phyloP scores from a whole-genome alignment of 23 red algal species.

The Chondrus crispus region DNA sequence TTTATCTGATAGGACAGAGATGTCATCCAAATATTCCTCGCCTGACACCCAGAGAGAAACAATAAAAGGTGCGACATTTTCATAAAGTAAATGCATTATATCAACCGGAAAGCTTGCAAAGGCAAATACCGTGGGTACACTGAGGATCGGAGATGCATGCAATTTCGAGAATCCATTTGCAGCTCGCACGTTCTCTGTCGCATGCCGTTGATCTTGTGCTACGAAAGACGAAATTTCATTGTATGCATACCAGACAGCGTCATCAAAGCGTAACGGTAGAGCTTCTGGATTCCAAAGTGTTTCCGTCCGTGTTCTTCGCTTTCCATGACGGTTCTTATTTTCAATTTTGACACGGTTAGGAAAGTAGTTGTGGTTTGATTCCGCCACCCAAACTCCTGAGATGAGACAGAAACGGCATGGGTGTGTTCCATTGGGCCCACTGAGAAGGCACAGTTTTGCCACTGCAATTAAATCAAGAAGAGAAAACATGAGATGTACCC shows the following conservation, averaged over 20 bases:
- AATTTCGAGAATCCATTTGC: neutral
- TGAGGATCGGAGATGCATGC: no score
- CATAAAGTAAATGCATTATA: conserved; percentile 4
- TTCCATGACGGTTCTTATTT: no score
- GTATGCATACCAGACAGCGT: no score
- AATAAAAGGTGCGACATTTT: neutral
- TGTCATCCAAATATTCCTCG: neutral
- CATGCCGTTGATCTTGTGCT: no score
- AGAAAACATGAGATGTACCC: neutral
- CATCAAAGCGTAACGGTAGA: no score
- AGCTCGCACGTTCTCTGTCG: no score
- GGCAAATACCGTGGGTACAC: neutral
- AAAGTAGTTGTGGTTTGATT: neutral
- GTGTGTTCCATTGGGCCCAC: neutral
- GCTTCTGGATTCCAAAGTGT: no score
- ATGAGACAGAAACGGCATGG: neutral
- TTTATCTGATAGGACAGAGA: neutral
- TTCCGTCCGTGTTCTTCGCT: no score
- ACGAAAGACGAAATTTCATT: no score
- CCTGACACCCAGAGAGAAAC: neutral
- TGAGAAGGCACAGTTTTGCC: neutral
- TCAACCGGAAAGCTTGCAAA: neutral
- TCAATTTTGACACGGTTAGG: no score
- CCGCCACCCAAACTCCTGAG: neutral
- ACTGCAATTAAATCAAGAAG: neutral